Evolutionary conservation across 2,329 filamentous ascomycete genomes (phyloP), one percentile per base, ranked within the genome.

Genomic region (Trichoderma pleuroti): DNA sequence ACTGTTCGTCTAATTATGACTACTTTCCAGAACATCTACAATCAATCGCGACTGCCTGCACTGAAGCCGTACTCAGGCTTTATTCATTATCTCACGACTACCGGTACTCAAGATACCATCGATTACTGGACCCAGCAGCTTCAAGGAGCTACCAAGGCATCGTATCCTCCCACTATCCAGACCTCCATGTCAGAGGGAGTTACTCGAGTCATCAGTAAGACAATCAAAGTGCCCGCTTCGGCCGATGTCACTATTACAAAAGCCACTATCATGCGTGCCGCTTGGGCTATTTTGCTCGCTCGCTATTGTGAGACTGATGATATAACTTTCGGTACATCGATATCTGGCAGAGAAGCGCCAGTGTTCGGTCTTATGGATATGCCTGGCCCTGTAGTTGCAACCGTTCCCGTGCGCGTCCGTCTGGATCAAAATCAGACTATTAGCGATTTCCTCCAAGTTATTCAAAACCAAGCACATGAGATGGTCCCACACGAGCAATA

Each of bases 401-500:
- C 72, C 14, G 71, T 74, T 34, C 73, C 74, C 6, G 62, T 73
- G 4, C 73, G 74, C 14, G 70, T 73, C 3, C 64, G 65, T 12
- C 36, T 74, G 2, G 59, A 72, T 11, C 70, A 66, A 16, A 70
- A 16, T 4, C 65, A 72, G 61, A 70, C 72, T 36, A 64, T 71
- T 26, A 3, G 49, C 24, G 18, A 42, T 10, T 68, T 54, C 16
- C 34, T 73, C 66, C 26, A 71, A 21, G 36, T 46, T 21, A 67
- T 75, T 2, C 73, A 74, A n/a, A 72, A 60, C n/a, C 71, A 74
- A 12, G 72, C 74, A 4, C 68, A 71, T 0, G 63, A 73, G 11
- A 74, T 75, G 72, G 74, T 76, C n/a, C 72, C 75, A 2, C 72
- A 74, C 32, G 75, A 76, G 34, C 75, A 76, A 18, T 64, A 70